Evolutionary conservation across 1,139 yeast species (phyloP), one percentile per base, ranked within the genome.

Genomic region (Zygoascus hellenicus): DNA sequence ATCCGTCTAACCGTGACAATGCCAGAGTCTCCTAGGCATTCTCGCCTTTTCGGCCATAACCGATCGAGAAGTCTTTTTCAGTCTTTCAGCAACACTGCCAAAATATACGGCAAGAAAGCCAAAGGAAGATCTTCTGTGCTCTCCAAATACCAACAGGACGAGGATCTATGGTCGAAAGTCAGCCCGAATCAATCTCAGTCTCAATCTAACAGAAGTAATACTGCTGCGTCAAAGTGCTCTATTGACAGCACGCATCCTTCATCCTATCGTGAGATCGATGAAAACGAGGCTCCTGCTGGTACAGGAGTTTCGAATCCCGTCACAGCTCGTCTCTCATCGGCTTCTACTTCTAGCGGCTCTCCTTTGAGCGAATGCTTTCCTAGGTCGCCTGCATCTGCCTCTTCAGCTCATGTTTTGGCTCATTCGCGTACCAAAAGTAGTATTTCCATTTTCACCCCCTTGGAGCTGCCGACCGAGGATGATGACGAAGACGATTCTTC

Each of bases 281-380:
- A 36, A 36, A 36, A 36, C 30, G 29, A 36, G 15, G 30, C 39
- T 19, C 39, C 39, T 11, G 30, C 22, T 36, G 39, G 39, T 10
- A 5, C 29, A 19, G 39, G 22, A 9, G 15, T 13, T 29, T 29
- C 19, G 39, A 11, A 19, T 14, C 26, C 26, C 6, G 26, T 22
- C 7, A 22, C 13, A 9, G 10, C n/a, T 11, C 15, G 11, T 26
- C 7, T 19, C 16, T n/a, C 30, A 13, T 19, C 16, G 13, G 10
- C 6, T n/a, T 19, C 17, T 6, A 16, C 29, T 5, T 17, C 39
- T 17, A 26, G 16, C 3, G 29, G 29, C 13, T 36, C 39, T 10
- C 39, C 39, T 19, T 14, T 36, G 39, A 36, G 39, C 15, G 39
- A 36, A 15, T 26, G 19, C 10, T 36, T 36, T 29, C 39, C 39